Conservation (phyloP, 108 stramenopile genomes). For the Mediolabrus comicus region DNA sequence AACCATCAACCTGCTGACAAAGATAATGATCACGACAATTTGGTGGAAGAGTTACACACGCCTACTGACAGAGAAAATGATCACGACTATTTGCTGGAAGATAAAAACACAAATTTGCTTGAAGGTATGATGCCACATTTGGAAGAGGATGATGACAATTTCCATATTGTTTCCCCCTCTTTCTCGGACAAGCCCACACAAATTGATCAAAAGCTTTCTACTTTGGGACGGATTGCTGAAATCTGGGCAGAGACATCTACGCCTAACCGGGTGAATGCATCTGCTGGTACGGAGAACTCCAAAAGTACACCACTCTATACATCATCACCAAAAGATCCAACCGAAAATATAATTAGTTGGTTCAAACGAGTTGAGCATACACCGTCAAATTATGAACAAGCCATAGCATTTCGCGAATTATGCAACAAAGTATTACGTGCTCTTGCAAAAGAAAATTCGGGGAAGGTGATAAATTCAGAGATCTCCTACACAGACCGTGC, state of each 20-base stretch:
- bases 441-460: conserved; percentile 6
- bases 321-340: neutral
- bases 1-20: too few relatives aligned
- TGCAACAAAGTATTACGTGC: conserved; percentile 21
- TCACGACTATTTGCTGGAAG: too few relatives aligned
- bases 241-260: conserved; percentile 34
- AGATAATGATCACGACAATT: too few relatives aligned
- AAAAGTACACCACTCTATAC: neutral
- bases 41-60: too few relatives aligned
- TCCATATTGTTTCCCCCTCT: neutral
- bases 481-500: neutral
- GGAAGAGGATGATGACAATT: conserved; percentile 3
- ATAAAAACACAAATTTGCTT: too few relatives aligned
- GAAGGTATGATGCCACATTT: conserved; percentile 6
- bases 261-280: neutral
- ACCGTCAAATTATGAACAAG: conserved; percentile 22
- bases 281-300: neutral
- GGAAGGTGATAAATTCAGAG: neutral
- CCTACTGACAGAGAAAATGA: too few relatives aligned
- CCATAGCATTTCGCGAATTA: conserved; percentile 17
- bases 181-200: neutral
- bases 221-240: conserved; percentile 45
- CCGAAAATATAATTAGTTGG: conserved; percentile 38
- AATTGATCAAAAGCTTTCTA: conserved; percentile 22
- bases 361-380: conserved; percentile 28